Evolutionary conservation across 495 filamentous ascomycete genomes (phyloP).

Genomic region (Penicillium cataractarum): DNA sequence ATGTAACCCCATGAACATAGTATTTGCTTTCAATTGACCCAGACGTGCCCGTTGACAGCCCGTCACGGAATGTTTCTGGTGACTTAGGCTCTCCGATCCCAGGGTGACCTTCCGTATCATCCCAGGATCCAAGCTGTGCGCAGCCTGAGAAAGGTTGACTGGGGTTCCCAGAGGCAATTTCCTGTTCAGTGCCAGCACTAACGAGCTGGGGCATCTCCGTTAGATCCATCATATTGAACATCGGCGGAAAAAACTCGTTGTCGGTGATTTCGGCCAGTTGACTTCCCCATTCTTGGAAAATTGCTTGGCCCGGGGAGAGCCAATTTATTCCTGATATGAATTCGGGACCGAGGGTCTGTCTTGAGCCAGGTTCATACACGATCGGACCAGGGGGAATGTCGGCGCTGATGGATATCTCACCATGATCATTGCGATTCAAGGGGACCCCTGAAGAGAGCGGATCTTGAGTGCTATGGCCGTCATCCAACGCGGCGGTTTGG

Average conservation of each 20-base stretch:
- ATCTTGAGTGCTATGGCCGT: background rate
- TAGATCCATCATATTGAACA: slow-evolving; percentile 3
- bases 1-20: slow-evolving; percentile 3
- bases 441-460: background rate
- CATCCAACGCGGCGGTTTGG: background rate
- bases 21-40: background rate
- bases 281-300: slow-evolving; percentile 10
- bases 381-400: background rate
- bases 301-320: slow-evolving; percentile 5
- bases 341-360: background rate
- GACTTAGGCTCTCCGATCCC: background rate
- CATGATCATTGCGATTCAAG: background rate
- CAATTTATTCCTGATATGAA: background rate
- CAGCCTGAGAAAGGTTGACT: background rate
- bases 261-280: slow-evolving; percentile 8
- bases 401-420: background rate
- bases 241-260: background rate
- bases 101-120: background rate
- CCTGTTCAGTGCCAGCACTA: background rate
- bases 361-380: background rate
- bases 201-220: background rate
- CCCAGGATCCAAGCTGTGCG: background rate
- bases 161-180: background rate
- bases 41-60: background rate
- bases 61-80: background rate